phyloP scores from a whole-genome alignment of 2,329 filamentous ascomycete species.

The Botrytis aclada region DNA sequence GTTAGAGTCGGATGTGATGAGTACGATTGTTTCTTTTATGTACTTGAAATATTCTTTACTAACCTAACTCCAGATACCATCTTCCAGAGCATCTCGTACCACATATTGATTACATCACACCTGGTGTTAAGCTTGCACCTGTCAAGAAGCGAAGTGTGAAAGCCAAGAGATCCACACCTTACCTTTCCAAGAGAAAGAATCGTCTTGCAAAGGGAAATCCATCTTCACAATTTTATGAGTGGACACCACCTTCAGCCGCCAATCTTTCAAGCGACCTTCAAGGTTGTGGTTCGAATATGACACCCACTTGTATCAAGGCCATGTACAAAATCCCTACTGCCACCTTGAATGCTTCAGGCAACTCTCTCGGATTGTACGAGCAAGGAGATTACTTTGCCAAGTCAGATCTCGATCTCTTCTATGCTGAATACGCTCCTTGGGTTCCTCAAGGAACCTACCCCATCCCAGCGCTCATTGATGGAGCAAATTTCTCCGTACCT shows the following conservation, averaged over 20 bases:
- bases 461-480: conserved; percentile 28
- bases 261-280: conserved; percentile 18
- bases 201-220: neutral
- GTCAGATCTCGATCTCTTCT: conserved; percentile 26
- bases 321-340: conserved; percentile 38
- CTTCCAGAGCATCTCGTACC: conserved; percentile 42
- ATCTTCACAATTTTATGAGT: neutral
- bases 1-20: conserved; percentile 38
- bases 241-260: conserved; percentile 10
- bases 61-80: conserved; percentile 37
- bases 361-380: conserved; percentile 22
- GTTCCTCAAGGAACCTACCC: conserved; percentile 25
- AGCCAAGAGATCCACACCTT: conserved; percentile 17
- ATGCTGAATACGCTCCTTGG: conserved; percentile 21
- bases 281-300: conserved; percentile 26
- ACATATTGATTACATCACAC: conserved; percentile 49
- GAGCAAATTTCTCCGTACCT: conserved; percentile 25
- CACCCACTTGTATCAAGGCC: conserved; percentile 29
- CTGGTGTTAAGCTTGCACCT: conserved; percentile 40
- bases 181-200: conserved; percentile 9
- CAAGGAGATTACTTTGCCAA: conserved; percentile 28
- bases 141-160: conserved; percentile 25
- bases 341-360: conserved; percentile 16
- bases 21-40: conserved; percentile 23
- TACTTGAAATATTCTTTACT: neutral